Evolutionary conservation across 306 rosid species (phyloP).

Genomic region (Citrullus mucosospermus): DNA sequence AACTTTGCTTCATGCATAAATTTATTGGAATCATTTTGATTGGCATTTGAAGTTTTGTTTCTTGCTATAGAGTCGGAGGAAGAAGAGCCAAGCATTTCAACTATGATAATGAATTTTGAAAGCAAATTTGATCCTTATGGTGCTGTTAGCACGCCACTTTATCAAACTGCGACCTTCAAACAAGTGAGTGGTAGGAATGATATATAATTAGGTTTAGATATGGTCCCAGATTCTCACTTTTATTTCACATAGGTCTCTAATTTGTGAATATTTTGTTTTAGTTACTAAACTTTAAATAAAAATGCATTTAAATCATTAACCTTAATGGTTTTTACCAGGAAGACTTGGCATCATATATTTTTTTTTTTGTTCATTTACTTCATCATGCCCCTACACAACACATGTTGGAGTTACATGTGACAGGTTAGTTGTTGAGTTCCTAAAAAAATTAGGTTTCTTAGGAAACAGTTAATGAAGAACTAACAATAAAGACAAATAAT

Average conservation of each 20-base stretch:
- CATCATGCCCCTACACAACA: background rate
- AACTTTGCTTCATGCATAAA: constrained; percentile 3
- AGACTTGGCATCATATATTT: background rate
- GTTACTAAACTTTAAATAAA: background rate
- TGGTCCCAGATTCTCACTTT: background rate
- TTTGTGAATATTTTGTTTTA: background rate
- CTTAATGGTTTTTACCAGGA: background rate
- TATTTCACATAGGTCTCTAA: background rate
- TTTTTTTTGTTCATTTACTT: background rate
- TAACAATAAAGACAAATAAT: background rate
- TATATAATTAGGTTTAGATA: background rate
- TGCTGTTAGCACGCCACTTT: constrained; percentile 65
- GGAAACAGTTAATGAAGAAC: background rate
- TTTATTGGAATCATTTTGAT: background rate
- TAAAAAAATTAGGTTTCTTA: background rate
- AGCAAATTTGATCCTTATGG: constrained; percentile 65
- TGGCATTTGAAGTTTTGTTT: constrained; percentile 3
- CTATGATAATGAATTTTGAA: constrained; percentile 66
- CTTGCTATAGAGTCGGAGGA: constrained; percentile 34
- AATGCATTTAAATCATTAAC: background rate
- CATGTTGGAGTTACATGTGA: background rate
- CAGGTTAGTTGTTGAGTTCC: background rate
- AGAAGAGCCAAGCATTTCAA: constrained; percentile 56
- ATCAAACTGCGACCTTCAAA: constrained; percentile 92
- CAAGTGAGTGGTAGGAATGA: constrained; percentile 33